Evolutionary conservation across 495 filamentous ascomycete species (phyloP).

Genomic region (Hypoxylon cercidicola): DNA sequence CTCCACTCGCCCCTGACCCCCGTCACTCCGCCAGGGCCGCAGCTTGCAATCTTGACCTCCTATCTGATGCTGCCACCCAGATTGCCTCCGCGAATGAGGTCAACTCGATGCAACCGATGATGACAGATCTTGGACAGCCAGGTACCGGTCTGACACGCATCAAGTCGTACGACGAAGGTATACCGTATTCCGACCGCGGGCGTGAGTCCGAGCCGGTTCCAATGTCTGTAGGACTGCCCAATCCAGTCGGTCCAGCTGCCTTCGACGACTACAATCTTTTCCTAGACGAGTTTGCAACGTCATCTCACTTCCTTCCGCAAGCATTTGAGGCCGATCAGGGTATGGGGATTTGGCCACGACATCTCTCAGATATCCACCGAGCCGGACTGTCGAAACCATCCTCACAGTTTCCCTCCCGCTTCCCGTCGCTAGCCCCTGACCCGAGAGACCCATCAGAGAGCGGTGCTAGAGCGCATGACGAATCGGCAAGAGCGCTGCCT

Average conservation of each 20-base stretch:
- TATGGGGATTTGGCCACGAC: constrained; percentile 57
- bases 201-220: constrained; percentile 54
- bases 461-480: constrained; percentile 53
- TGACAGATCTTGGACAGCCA: constrained; percentile 53
- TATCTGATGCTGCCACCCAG: constrained; percentile 63
- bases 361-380: constrained; percentile 50
- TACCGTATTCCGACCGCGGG: constrained; percentile 54
- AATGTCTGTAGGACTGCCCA: constrained; percentile 51
- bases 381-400: constrained; percentile 61
- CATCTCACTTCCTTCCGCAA: constrained; percentile 60
- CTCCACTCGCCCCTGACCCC: constrained; percentile 53
- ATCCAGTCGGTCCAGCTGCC: constrained; percentile 50
- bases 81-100: constrained; percentile 61
- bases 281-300: constrained; percentile 59
- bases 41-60: constrained; percentile 62
- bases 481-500: constrained; percentile 56
- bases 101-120: constrained; percentile 59
- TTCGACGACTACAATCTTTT: constrained; percentile 64
- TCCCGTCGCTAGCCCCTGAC: constrained; percentile 75
- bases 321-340: constrained; percentile 60
- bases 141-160: constrained; percentile 52
- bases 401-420: constrained; percentile 74
- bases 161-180: constrained; percentile 58
- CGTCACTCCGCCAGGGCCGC: constrained; percentile 54
- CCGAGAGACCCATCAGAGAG: constrained; percentile 66